phyloP scores from a whole-genome alignment of 768 basidiomycete species.

The Mycena polygramma region DNA sequence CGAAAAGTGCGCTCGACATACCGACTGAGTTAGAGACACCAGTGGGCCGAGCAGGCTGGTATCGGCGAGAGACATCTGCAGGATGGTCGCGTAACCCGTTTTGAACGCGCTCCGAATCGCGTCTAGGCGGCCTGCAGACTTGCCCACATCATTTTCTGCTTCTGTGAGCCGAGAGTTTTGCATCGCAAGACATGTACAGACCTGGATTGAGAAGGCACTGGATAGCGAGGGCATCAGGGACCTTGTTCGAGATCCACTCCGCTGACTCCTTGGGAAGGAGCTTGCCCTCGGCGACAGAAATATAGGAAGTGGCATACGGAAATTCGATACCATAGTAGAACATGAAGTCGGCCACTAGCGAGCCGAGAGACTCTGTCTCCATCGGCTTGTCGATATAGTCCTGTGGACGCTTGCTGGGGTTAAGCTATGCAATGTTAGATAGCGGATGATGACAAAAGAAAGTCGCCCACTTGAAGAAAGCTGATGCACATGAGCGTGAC shows the following conservation, averaged over 20 bases:
- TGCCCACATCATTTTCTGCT: slow-evolving; percentile 57
- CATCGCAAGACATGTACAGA: slow-evolving; percentile 37
- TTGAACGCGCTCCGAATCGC: slow-evolving; percentile 52
- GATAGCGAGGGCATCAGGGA: slow-evolving; percentile 49
- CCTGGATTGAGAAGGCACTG: slow-evolving; percentile 59
- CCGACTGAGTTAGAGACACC: slow-evolving; percentile 44
- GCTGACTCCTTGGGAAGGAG: slow-evolving; percentile 52
- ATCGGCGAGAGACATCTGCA: slow-evolving; percentile 36
- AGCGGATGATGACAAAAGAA: slow-evolving; percentile 1
- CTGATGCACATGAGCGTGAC: slow-evolving; percentile 73
- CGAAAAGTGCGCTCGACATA: slow-evolving; percentile 10
- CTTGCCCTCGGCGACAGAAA: slow-evolving; percentile 53
- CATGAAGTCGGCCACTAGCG: slow-evolving; percentile 74
- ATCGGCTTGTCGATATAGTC: slow-evolving; percentile 61
- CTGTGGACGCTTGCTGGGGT: slow-evolving; percentile 67
- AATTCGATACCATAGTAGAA: slow-evolving; percentile 70
- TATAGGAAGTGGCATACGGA: slow-evolving; percentile 54
- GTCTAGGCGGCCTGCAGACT: slow-evolving; percentile 48
- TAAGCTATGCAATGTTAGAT: slow-evolving; percentile 55
- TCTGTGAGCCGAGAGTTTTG: not conserved
- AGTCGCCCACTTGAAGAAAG: slow-evolving; percentile 71
- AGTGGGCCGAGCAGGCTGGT: slow-evolving; percentile 44
- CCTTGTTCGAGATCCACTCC: slow-evolving; percentile 46
- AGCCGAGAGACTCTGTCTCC: slow-evolving; percentile 66
- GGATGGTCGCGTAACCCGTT: slow-evolving; percentile 44